phyloP scores from a whole-genome alignment of 148 eudicot genomes.

The Spergularia marina region DNA sequence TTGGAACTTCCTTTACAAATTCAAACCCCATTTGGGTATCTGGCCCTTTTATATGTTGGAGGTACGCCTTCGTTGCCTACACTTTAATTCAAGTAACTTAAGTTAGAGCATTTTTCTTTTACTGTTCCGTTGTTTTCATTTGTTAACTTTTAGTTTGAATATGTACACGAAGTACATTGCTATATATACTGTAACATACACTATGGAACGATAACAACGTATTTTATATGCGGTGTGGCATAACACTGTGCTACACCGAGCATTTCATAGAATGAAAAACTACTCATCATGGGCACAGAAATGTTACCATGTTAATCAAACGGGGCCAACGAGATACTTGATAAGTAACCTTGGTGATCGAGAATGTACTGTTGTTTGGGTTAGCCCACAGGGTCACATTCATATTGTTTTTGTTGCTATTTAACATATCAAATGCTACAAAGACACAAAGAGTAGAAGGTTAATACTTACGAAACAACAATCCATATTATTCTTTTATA shows the following conservation, averaged over 20 bases:
- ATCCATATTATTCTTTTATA: no score
- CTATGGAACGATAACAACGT: no score
- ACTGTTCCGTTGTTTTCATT: no score
- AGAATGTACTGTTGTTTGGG: constrained; percentile 27
- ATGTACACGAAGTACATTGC: no score
- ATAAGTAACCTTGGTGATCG: no score
- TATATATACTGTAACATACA: no score
- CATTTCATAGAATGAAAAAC: neutral
- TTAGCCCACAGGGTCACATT: constrained; percentile 67
- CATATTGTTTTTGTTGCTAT: constrained; percentile 46
- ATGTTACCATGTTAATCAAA: constrained; percentile 69
- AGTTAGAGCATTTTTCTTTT: neutral
- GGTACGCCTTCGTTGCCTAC: constrained; percentile 75
- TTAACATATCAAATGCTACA: constrained; percentile 67
- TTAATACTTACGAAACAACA: no score
- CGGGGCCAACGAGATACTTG: constrained; percentile 49
- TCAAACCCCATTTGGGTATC: constrained; percentile 47
- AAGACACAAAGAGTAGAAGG: no score
- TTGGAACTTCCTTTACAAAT: constrained; percentile 82
- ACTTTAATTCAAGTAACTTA: neutral
- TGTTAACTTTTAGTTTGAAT: no score
- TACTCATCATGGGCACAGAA: neutral
- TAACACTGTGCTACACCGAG: no score
- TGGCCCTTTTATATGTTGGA: constrained; percentile 47
- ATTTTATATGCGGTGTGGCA: no score